Evolutionary conservation across 768 basidiomycete genomes (phyloP).

Genomic region (Collybia mongolica): DNA sequence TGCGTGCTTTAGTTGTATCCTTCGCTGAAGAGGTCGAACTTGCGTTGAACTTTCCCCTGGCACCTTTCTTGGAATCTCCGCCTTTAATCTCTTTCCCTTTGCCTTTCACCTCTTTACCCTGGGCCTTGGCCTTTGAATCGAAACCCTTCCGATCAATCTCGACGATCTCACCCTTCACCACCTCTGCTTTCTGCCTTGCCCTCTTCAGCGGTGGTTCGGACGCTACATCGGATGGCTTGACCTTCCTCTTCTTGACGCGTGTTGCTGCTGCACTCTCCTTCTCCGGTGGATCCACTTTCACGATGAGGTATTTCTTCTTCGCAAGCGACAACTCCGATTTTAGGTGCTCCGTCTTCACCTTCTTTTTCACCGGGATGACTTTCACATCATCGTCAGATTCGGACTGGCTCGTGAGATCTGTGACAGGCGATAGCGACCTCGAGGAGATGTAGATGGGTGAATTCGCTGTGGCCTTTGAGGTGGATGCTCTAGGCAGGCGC

Average conservation of each 20-base stretch:
- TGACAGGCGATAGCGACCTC: conserved; percentile 13
- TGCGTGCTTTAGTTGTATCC: background rate
- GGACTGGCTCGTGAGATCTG: conserved; percentile 3
- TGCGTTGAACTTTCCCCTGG: too few species aligned
- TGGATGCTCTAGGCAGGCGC: background rate
- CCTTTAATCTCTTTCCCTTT: conserved; percentile 12
- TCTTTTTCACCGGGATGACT: conserved; percentile 13
- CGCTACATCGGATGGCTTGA: conserved; percentile 6
- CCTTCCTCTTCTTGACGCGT: conserved; percentile 31
- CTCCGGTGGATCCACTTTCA: conserved; percentile 9
- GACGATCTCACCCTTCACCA: background rate
- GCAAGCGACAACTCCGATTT: background rate
- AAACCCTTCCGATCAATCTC: conserved; percentile 1
- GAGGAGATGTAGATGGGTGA: conserved; percentile 16
- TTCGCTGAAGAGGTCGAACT: too few species aligned
- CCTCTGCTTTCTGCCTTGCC: conserved; percentile 15
- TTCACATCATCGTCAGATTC: conserved; percentile 6
- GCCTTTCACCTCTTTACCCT: conserved; percentile 8
- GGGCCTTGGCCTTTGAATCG: conserved; percentile 8
- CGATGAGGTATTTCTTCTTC: conserved; percentile 12
- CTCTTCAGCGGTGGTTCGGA: conserved; percentile 31
- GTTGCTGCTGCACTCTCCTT: conserved; percentile 23
- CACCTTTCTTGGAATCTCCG: background rate
- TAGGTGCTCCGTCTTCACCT: background rate
- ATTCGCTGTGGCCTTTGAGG: background rate